Base-by-base conservation (phyloP, 495 filamentous ascomycete genomes). In the Penicilliopsis zonata region DNA sequence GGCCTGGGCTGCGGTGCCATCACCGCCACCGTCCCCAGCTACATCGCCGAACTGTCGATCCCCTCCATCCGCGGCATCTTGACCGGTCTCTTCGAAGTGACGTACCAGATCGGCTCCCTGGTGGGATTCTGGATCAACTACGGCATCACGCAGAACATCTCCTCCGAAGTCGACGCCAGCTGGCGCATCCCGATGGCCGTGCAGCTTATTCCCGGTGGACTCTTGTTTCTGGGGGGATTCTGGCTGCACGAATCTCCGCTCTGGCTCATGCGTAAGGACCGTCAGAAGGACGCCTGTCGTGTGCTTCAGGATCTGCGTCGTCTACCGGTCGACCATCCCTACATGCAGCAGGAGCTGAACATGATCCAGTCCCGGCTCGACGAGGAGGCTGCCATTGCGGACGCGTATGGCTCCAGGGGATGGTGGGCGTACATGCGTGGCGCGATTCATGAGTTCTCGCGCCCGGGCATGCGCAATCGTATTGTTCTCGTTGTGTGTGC, bases 31-130 rank as follows among this genome's bases (percentile, higher is more conserved):
- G 76, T 80, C 10, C 79, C 78, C 1, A 69, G 80, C 25, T 83
- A 83, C 45, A 74, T 77, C 40, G 62, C 78, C 31, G 79, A 84
- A 50, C 70, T 84, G 29, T 74, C 78, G 0, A 76, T 72, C 12
- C 75, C 77, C 44, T 72, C 78, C 39, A 79, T 79, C 36, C 70
- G 79, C 25, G 79, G 79, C 16, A 66, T 76, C 14, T 65, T 84
- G 17, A 76, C 82, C 20, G 70, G 74, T 21, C 61, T 79, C 28
- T 79, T 73, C 42, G 74, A 78, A 49, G 52, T 75, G 15, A 67
- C 70, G 7, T 76, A 71, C 60, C 74, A 78, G 50, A 60, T 73
- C 37, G 73, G 73, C 21, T 72, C 72, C 2, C 50, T 79, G 5
- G 60, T 72, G 20, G 74, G 74, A 0, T 78, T 76, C 41, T 75